Evolutionary conservation across 2,329 filamentous ascomycete genomes (phyloP).

Genomic region (Ceratocystis alfenasii): DNA sequence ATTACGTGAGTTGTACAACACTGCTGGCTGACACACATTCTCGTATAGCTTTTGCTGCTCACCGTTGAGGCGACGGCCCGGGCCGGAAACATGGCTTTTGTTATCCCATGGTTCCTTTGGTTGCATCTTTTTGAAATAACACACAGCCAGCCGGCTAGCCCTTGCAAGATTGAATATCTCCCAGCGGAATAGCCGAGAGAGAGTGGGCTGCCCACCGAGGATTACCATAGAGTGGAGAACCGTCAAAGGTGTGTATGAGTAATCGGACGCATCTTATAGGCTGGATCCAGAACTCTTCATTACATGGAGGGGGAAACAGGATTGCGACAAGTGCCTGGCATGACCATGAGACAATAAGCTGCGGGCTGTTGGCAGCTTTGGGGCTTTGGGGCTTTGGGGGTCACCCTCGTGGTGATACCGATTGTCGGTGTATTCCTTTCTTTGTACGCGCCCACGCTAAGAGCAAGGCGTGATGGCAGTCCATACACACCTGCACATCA

Average conservation of each 20-base stretch:
- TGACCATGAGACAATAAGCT: not conserved
- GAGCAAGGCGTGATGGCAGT: not conserved
- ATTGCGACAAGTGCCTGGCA: not conserved
- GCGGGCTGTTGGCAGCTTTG: not conserved
- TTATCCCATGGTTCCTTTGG: not conserved
- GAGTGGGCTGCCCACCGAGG: not conserved
- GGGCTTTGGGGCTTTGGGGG: not conserved
- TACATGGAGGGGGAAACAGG: constrained; percentile 24
- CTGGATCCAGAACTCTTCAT: not conserved
- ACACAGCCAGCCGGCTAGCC: not conserved
- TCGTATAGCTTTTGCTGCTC: not conserved
- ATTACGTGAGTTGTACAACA: no score
- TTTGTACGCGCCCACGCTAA: not conserved
- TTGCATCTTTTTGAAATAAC: not conserved
- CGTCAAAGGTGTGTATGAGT: constrained; percentile 21
- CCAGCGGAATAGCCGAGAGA: not conserved
- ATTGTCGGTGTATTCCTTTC: not conserved
- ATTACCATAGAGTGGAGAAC: constrained; percentile 25
- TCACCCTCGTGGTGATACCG: not conserved
- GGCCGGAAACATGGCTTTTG: not conserved
- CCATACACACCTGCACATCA: not conserved
- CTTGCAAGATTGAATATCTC: not conserved
- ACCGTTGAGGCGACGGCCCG: not conserved
- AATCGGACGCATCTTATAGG: constrained; percentile 2
- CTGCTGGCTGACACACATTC: not conserved